Evolutionary conservation across 2,329 filamentous ascomycete species (phyloP).

Genomic region (Verticillium nonalfalfae): DNA sequence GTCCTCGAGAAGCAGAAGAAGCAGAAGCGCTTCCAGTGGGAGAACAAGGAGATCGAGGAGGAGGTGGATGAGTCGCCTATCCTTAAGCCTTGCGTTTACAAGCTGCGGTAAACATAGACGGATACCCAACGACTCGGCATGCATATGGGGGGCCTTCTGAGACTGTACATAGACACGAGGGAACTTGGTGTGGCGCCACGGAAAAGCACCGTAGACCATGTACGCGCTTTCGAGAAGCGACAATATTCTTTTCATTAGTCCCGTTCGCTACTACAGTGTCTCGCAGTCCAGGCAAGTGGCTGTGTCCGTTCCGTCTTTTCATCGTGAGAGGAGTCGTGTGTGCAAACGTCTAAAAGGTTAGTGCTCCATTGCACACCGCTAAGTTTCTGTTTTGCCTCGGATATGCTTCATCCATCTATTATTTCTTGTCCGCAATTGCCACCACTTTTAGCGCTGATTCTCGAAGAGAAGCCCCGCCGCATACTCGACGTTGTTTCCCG

Average conservation of each 20-base stretch:
- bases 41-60: conserved; percentile 38
- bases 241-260: not conserved
- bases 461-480: conserved; percentile 77
- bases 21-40: conserved; percentile 53
- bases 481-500: conserved; percentile 78
- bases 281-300: not conserved
- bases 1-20: conserved; percentile 42
- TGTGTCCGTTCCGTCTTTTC: not conserved
- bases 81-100: conserved; percentile 94
- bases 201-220: not conserved
- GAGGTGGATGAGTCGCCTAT: conserved; percentile 59
- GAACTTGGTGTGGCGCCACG: not conserved
- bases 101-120: conserved; percentile 57
- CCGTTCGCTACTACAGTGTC: not conserved
- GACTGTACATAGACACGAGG: not conserved
- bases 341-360: not conserved
- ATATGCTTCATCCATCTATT: not conserved
- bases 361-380: not conserved
- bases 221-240: not conserved
- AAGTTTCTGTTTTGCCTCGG: not conserved
- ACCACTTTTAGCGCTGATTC: not conserved
- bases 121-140: not conserved
- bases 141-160: not conserved
- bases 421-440: not conserved
- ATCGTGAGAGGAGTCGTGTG: not conserved